These are phyloP conservation scores for Lasiodiplodia citricola DNA, from an alignment of 2,329 filamentous ascomycete species.

Conservation along the genomic window DNA sequence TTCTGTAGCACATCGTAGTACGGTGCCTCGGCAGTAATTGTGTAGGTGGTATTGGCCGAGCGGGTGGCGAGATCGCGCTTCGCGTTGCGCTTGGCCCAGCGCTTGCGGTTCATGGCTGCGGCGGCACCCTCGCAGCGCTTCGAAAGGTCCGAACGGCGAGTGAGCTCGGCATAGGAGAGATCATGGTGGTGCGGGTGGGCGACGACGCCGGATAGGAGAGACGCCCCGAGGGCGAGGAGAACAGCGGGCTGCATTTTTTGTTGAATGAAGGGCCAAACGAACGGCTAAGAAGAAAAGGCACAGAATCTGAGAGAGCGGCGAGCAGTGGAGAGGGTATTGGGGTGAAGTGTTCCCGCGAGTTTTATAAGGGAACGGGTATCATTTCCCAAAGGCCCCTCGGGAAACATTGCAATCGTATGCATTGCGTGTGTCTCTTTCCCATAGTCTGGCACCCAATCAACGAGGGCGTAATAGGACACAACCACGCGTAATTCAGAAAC, in stretches of 20 bases:
- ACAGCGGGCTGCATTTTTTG: constrained; percentile 1
- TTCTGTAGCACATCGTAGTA: constrained; percentile 29
- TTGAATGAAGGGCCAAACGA: not conserved
- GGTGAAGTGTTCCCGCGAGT: not conserved
- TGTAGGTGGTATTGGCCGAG: constrained; percentile 20
- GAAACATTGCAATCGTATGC: not conserved
- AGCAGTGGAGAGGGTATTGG: not conserved
- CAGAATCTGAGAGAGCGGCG: not conserved
- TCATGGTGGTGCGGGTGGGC: constrained; percentile 18
- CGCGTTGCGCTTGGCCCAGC: constrained; percentile 26
- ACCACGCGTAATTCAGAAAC: constrained; percentile 1
- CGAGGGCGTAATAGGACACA: not conserved
- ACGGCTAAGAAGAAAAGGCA: constrained; percentile 1
- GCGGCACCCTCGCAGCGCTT: constrained; percentile 22
- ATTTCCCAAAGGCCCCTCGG: not conserved
- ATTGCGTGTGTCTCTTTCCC: not conserved
- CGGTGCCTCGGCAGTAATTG: constrained; percentile 25
- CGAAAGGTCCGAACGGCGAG: constrained; percentile 8
- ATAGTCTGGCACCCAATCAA: not conserved
- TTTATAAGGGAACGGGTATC: not conserved
- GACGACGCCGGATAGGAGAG: constrained; percentile 4
- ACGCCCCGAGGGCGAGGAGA: constrained; percentile 17
- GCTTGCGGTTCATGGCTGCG: constrained; percentile 23
- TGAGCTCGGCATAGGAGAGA: constrained; percentile 5
- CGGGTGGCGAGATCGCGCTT: constrained; percentile 24